Conservation (phyloP, 1,139 yeast species). For the Pichia norvegensis region DNA sequence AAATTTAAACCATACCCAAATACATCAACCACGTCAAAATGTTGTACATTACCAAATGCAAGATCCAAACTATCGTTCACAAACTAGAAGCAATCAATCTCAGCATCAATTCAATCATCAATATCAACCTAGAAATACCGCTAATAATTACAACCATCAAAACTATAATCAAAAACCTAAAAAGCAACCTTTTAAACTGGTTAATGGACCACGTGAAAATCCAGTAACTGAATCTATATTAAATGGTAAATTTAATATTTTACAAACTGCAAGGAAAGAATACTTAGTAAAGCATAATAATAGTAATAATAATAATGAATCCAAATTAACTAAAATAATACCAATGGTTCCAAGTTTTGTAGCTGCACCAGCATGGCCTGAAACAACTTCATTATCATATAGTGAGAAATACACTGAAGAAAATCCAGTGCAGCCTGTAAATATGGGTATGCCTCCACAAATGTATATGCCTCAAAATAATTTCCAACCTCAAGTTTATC, state of each 20-base stretch:
- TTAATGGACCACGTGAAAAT: constrained; percentile 35
- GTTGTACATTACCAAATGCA: constrained; percentile 13
- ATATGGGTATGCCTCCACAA: constrained; percentile 14
- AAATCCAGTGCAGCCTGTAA: constrained; percentile 6
- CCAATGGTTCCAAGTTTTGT: constrained; percentile 56
- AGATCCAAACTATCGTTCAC: constrained; percentile 2
- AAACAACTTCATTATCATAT: constrained; percentile 49
- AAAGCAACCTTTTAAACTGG: constrained; percentile 16
- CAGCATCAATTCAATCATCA: constrained; percentile 3
- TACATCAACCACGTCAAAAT: constrained; percentile 11
- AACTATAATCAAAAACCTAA: constrained; percentile 4
- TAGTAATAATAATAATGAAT: constrained; percentile 19
- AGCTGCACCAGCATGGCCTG: constrained; percentile 78
- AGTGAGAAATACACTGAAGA: constrained; percentile 37
- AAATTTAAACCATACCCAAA: constrained; percentile 2
- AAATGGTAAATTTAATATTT: constrained; percentile 49
- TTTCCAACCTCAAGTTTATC: background rate
- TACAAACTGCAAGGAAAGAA: constrained; percentile 36
- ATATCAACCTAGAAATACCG: background rate
- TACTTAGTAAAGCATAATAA: constrained; percentile 24
- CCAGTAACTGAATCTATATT: constrained; percentile 42
- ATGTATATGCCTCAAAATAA: constrained; percentile 9
- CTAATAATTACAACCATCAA: background rate
- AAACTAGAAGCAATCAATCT: constrained; percentile 2
- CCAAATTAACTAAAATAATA: constrained; percentile 25